A percentile compares a stretch with the other conserved stretches of the same genome.
These are phyloP conservation scores for Pelargonium cotyledonis DNA, from an alignment of 441 rosid species.

Conservation along the genomic window DNA sequence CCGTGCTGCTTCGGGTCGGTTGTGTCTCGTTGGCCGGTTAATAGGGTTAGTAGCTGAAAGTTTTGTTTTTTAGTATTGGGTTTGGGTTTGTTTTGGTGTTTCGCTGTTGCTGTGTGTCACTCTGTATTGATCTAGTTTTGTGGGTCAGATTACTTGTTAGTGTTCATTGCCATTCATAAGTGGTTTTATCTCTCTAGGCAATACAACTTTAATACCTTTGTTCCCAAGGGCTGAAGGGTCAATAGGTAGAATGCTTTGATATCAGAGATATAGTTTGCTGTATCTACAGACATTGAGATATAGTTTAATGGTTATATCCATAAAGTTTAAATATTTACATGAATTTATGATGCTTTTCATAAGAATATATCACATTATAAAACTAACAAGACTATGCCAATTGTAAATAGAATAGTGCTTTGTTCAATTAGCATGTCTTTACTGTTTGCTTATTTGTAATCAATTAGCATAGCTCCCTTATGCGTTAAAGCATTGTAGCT, in stretches of 20 bases:
- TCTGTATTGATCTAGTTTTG: not conserved
- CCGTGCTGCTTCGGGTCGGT: too few relatives aligned
- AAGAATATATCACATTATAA: not conserved
- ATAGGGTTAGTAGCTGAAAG: not conserved
- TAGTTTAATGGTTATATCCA: not conserved
- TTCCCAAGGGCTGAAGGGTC: not conserved
- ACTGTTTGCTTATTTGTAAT: not conserved
- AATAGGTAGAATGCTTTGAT: not conserved
- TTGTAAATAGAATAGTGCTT: not conserved
- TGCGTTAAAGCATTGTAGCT: slow-evolving; percentile 32
- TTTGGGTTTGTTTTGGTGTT: not conserved
- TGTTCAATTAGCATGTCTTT: not conserved
- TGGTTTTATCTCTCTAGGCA: not conserved
- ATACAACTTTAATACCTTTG: not conserved
- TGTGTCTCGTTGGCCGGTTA: too few relatives aligned
- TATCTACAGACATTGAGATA: not conserved
- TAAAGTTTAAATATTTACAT: too few relatives aligned
- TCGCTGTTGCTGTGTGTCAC: not conserved
- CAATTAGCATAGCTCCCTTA: slow-evolving; percentile 28
- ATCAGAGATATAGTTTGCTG: not conserved
- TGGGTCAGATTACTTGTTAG: not conserved
- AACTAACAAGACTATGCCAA: not conserved
- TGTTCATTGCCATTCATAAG: not conserved
- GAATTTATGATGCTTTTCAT: too few relatives aligned
- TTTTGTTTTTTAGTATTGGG: not conserved